A percentile compares a stretch with the other conserved stretches of the same genome.
Conservation (phyloP, 768 basidiomycete genomes). For the Auriculariales sp. region DNA sequence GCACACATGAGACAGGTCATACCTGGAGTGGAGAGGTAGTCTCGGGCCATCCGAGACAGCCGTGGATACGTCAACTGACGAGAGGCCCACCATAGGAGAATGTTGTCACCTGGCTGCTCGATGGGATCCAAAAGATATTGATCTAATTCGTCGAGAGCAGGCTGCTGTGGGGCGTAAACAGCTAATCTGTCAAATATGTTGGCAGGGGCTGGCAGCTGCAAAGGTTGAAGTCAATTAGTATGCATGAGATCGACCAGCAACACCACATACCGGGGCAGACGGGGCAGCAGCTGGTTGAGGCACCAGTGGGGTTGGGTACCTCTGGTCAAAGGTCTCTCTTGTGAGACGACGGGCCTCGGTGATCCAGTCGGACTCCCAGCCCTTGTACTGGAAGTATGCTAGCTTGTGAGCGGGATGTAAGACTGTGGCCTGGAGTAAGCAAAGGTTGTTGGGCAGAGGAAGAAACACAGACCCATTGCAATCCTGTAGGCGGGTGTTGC, state of each 20-base stretch:
- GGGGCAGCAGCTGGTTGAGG: not conserved
- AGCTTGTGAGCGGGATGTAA: slow-evolving; percentile 23
- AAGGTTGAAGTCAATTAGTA: not conserved
- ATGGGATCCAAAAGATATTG: too few relatives aligned
- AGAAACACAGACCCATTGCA: slow-evolving; percentile 17
- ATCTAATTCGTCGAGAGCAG: too few relatives aligned
- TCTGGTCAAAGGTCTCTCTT: too few relatives aligned
- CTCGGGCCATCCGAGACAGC: not conserved
- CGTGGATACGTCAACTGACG: not conserved
- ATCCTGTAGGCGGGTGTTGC: slow-evolving; percentile 17
- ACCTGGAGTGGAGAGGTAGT: not conserved
- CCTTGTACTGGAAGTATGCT: slow-evolving; percentile 17
- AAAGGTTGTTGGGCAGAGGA: not conserved
- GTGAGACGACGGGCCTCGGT: too few relatives aligned
- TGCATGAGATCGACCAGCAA: too few relatives aligned
- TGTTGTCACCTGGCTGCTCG: too few relatives aligned
- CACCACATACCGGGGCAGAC: too few relatives aligned
- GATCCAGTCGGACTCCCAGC: slow-evolving; percentile 20
- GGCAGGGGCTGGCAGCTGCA: not conserved
- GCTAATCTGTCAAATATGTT: too few relatives aligned
- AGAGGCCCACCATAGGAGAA: not conserved
- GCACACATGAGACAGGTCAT: not conserved
- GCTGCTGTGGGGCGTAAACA: too few relatives aligned
- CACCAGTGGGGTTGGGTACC: not conserved
- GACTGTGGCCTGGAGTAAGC: slow-evolving; percentile 11